Evolutionary conservation across 2,329 filamentous ascomycete genomes (phyloP), one percentile per base, ranked within the genome.

Genomic region (Cadophora sp.): DNA sequence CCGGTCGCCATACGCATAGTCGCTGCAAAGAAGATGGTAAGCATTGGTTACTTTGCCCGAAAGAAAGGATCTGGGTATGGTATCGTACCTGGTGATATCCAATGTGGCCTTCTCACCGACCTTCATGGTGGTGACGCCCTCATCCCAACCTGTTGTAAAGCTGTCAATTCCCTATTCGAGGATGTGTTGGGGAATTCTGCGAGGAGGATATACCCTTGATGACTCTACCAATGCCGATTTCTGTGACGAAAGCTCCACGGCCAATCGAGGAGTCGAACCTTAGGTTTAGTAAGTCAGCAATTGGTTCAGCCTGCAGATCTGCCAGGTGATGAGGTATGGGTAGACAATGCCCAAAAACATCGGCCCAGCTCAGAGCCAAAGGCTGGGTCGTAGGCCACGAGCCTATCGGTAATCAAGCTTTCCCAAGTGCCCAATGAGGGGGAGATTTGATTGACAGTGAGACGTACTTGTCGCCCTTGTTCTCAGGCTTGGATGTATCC

Each of bases 221-320:
- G 77, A 98, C 92, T 77, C 87, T 85, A 65, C 93, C 93, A 73
- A 91, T 84, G 64, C 96, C 96, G 80, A 99, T 98, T 68, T 81
- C 78, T 71, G 89, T 91, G 70, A 88, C 83, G 78, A 98, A 94
- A 12, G 93, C 88, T 61, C 89, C 91, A 65, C 92, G 89, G 70
- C 89, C 90, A 72, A 91, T 85, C 22, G 95, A 97, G 69, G 90
- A 92, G 83, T 98, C 96, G 83, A 99, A 98, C 81, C 94, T 97
- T 75, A 46, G 31, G 40, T 27, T 27, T 8, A 59, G 7, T 12
- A 22, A 14, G 40, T 64, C 67, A 69, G 73, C 63, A 63, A 69
- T 31, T 56, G n/a, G 31, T 16, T 43, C 34, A 51, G 8, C 4
- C 46, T 58, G n/a, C 59, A 40, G 14, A 26, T 59, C 29, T 64